phyloP scores from a whole-genome alignment of 2,329 filamentous ascomycete species.

The Plenodomus biglobosus region DNA sequence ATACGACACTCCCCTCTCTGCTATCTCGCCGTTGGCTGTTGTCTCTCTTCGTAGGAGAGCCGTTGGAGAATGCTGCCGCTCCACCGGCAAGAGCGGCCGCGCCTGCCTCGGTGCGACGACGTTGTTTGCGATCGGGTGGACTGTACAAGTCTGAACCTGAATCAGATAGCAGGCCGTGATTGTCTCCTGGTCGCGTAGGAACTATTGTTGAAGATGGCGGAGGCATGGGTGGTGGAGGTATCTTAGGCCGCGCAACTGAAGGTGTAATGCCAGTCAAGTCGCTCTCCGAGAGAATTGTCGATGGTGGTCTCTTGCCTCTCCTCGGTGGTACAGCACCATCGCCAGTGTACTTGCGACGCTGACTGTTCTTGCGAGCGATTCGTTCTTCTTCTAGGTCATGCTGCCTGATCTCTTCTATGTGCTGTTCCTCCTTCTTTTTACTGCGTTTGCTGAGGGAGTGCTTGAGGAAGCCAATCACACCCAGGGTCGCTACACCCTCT shows the following conservation, averaged over 20 bases:
- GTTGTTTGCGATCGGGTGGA: conserved; percentile 39
- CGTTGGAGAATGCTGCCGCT: conserved; percentile 28
- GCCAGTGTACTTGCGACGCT: conserved; percentile 65
- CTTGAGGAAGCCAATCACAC: conserved; percentile 45
- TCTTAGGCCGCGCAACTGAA: conserved; percentile 44
- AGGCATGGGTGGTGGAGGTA: conserved; percentile 31
- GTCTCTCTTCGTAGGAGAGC: conserved; percentile 34
- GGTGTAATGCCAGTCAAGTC: conserved; percentile 50
- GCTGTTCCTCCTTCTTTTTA: conserved; percentile 62
- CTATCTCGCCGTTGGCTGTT: conserved; percentile 34
- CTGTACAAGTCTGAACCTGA: conserved; percentile 45
- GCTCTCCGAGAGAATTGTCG: conserved; percentile 49
- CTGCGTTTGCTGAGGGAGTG: conserved; percentile 53
- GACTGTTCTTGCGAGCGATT: conserved; percentile 56
- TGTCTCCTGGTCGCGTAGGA: conserved; percentile 38
- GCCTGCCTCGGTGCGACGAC: conserved; percentile 30
- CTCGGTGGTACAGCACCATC: conserved; percentile 57
- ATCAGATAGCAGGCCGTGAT: conserved; percentile 44
- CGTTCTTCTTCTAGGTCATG: conserved; percentile 57
- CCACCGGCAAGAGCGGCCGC: conserved; percentile 33
- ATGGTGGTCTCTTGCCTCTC: conserved; percentile 33
- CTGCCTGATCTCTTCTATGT: conserved; percentile 57
- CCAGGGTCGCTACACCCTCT: conserved; percentile 53
- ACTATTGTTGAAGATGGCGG: conserved; percentile 35
- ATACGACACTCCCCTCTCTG: conserved; percentile 51